A percentile compares a stretch with the other conserved stretches of the same genome.
Conservation (phyloP, 176 grass and related monocot genomes). For the Hyparrhenia diplandra region DNA sequence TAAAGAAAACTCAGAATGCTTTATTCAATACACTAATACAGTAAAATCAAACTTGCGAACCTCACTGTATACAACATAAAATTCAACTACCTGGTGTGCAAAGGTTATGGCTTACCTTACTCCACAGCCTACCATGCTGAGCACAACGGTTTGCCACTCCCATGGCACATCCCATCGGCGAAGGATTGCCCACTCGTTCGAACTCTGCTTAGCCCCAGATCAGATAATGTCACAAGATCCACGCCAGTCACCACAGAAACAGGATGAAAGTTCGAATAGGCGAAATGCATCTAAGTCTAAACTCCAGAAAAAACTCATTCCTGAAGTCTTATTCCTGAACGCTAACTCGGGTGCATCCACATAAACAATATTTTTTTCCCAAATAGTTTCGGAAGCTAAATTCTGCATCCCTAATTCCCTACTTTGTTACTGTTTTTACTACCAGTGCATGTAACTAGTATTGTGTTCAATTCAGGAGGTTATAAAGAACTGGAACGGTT, state of each 20-base stretch:
- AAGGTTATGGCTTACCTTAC: conserved; percentile 53
- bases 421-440: not conserved
- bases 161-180: conserved; percentile 88
- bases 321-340: not conserved
- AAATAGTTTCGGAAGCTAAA: conserved; percentile 7
- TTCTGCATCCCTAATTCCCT: not conserved
- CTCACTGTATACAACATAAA: not conserved
- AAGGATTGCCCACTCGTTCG: conserved; percentile 53
- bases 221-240: not conserved
- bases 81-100: not conserved
- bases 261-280: conserved; percentile 13
- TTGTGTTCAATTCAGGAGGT: not conserved
- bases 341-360: not conserved
- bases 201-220: conserved; percentile 31
- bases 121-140: conserved; percentile 70
- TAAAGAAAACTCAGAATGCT: conserved; percentile 71
- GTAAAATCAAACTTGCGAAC: not conserved
- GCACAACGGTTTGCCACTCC: conserved; percentile 75
- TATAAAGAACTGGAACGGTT: not conserved
- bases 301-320: too few relatives aligned
- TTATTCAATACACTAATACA: not conserved
- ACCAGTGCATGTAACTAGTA: not conserved
- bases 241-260: not conserved
- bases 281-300: conserved; percentile 3
- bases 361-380: not conserved